Conservation (phyloP, 495 filamentous ascomycete species). For the Penicillium roqueforti region DNA sequence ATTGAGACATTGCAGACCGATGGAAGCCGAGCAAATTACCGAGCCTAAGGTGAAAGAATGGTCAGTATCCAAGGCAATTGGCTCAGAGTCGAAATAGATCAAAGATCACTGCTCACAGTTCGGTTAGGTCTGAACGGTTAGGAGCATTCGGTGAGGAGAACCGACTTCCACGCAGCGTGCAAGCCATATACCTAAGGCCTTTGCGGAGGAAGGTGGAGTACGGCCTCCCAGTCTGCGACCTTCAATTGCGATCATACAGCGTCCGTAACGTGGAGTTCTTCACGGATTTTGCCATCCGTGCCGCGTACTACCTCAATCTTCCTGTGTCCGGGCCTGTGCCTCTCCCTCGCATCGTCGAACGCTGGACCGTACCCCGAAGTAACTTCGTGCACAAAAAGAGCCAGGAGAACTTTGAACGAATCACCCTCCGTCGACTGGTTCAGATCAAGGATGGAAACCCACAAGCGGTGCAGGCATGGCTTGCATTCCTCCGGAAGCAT, state of each 20-base stretch:
- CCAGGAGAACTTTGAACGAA: conserved; percentile 95
- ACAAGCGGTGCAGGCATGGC: conserved; percentile 82
- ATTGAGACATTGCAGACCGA: conserved; percentile 12
- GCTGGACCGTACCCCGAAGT: conserved; percentile 89
- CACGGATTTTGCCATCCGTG: conserved; percentile 88
- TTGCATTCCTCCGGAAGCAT: conserved; percentile 86
- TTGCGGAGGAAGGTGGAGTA: conserved; percentile 69
- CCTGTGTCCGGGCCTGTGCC: conserved; percentile 84
- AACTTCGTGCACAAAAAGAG: conserved; percentile 95
- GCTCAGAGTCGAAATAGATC: not conserved
- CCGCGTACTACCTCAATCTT: conserved; percentile 88
- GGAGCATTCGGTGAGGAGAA: conserved; percentile 33
- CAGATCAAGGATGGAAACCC: conserved; percentile 92
- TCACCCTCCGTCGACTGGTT: conserved; percentile 79
- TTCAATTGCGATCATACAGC: conserved; percentile 89
- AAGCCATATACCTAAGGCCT: conserved; percentile 81
- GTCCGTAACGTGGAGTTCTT: conserved; percentile 92
- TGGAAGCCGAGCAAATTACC: conserved; percentile 10
- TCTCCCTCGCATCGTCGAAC: conserved; percentile 77
- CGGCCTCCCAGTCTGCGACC: conserved; percentile 79
- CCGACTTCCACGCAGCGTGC: conserved; percentile 68
- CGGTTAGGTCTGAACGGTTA: conserved; percentile 37
- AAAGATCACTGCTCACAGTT: conserved; percentile 11
- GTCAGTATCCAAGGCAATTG: conserved; percentile 13
- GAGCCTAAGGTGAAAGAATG: conserved; percentile 29